Conservation (phyloP, 2,329 filamentous ascomycete species). For the Celoporthe dispersa region DNA sequence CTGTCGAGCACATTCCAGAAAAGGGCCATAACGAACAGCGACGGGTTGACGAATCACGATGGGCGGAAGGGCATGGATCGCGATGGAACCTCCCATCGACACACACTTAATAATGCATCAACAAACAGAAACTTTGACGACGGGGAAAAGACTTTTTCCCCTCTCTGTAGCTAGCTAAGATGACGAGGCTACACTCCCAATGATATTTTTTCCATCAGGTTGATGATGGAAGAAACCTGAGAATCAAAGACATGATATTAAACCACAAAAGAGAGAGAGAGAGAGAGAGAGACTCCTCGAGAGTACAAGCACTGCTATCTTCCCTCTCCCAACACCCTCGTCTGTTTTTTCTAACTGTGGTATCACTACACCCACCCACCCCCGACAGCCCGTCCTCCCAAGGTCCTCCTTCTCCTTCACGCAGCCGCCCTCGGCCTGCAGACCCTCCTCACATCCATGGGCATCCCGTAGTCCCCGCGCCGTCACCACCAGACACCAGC, state of each 20-base stretch:
- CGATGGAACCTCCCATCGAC: neutral
- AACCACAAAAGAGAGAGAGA: too few species aligned
- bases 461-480: neutral
- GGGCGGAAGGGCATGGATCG: neutral
- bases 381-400: neutral
- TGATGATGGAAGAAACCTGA: neutral
- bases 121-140: neutral
- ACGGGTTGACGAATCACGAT: neutral
- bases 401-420: too few species aligned
- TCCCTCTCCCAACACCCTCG: neutral
- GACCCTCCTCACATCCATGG: constrained; percentile 9
- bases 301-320: neutral
- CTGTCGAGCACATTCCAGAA: neutral
- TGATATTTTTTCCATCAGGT: neutral
- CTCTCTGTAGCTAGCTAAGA: neutral
- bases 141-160: neutral
- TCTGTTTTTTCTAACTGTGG: neutral
- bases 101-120: neutral
- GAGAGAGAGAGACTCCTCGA: neutral
- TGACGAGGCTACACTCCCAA: neutral
- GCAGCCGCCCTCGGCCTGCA: neutral
- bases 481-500: neutral
- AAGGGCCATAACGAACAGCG: neutral
- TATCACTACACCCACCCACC: too few species aligned
- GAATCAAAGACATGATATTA: neutral